Evolutionary conservation across 306 rosid genomes (phyloP).

Genomic region (Abrus pulchellus): DNA sequence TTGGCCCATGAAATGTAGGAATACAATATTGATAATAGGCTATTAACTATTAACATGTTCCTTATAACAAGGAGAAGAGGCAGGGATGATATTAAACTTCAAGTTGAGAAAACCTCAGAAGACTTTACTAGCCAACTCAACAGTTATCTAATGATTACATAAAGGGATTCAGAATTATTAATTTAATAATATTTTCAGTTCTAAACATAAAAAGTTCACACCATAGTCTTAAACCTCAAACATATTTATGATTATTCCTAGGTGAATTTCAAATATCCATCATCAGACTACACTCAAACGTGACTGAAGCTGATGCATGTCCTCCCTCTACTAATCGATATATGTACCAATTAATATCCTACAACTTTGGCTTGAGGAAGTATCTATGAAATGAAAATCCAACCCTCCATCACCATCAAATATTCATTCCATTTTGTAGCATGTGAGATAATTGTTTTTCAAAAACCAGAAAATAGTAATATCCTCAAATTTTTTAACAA

Average conservation of each 20-base stretch:
- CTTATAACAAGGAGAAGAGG: conserved; percentile 7
- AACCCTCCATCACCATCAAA: not conserved
- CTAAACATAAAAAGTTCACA: not conserved
- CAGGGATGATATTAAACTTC: not conserved
- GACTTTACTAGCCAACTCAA: conserved; percentile 10
- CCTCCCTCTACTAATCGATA: conserved; percentile 8
- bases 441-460: not conserved
- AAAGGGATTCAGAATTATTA: conserved; percentile 26
- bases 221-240: not conserved
- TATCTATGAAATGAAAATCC: conserved; percentile 25
- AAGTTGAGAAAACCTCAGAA: conserved; percentile 14
- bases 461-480: conserved; percentile 19
- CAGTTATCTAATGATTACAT: not conserved
- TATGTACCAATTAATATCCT: not conserved
- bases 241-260: not conserved
- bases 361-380: conserved; percentile 5
- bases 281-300: not conserved
- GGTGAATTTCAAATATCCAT: conserved; percentile 5
- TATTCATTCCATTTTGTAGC: conserved; percentile 1
- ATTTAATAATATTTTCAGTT: conserved; percentile 16
- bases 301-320: not conserved
- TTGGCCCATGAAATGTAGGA: not conserved
- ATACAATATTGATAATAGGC: conserved; percentile 9
- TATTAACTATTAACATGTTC: not conserved
- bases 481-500: conserved; percentile 4